These are phyloP conservation scores for Eucalyptus polybractea DNA, from an alignment of 345 rosid species.

Conservation along the genomic window DNA sequence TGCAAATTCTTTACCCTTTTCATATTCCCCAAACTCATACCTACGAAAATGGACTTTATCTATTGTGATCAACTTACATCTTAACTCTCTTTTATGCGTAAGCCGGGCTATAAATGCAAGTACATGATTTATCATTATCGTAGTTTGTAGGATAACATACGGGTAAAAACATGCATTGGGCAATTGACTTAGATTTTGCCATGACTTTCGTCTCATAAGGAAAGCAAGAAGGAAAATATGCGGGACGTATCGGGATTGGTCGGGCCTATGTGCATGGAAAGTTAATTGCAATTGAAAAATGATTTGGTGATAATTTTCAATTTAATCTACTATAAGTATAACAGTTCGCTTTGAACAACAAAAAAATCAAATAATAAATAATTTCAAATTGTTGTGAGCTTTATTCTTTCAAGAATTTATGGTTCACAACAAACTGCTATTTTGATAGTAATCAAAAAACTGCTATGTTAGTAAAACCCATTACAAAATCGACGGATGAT, in stretches of 20 bases:
- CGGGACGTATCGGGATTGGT: not conserved
- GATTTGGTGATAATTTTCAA: too few species aligned
- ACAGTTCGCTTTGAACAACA: accelerated
- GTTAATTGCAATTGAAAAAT: not conserved
- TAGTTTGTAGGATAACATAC: not conserved
- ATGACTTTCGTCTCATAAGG: too few species aligned
- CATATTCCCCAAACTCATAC: not conserved
- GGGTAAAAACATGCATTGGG: not conserved
- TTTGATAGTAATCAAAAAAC: accelerated
- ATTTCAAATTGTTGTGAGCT: too few species aligned
- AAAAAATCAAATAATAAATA: too few species aligned
- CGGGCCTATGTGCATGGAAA: not conserved
- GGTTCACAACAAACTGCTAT: accelerated
- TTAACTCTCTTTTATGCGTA: not conserved
- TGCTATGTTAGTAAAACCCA: accelerated
- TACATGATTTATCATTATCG: not conserved
- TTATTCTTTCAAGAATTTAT: accelerated
- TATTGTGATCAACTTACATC: not conserved
- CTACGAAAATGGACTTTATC: not conserved
- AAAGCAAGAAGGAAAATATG: not conserved
- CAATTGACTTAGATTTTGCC: not conserved
- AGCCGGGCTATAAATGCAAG: not conserved
- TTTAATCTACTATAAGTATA: too few species aligned
- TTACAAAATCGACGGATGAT: too few species aligned
- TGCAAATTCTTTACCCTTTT: not conserved